These are phyloP conservation scores for Ascoidea rubescens DNA, from an alignment of 805 yeast species.

Conservation along the genomic window DNA sequence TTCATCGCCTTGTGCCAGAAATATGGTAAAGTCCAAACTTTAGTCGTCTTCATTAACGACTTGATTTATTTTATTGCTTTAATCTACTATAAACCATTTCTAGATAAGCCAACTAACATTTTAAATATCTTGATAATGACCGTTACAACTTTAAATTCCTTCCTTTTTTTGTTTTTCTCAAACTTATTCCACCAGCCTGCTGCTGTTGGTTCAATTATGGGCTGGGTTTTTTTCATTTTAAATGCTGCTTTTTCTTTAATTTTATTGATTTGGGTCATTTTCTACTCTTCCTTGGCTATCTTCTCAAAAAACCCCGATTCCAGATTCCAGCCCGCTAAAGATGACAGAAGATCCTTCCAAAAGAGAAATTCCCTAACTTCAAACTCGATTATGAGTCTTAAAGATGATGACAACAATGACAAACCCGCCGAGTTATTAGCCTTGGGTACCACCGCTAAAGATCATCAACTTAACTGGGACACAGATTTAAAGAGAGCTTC, in stretches of 20 bases:
- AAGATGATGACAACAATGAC: constrained; percentile 19
- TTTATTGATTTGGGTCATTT: constrained; percentile 55
- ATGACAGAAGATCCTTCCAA: constrained; percentile 88
- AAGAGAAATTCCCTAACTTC: constrained; percentile 14
- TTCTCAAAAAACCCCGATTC: constrained; percentile 81
- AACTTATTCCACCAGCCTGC: constrained; percentile 72
- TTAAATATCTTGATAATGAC: constrained; percentile 60
- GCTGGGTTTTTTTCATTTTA: constrained; percentile 75
- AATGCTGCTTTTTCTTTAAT: constrained; percentile 82
- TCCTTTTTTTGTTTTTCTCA: constrained; percentile 76
- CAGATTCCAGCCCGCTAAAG: constrained; percentile 76
- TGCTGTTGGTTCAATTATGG: constrained; percentile 75
- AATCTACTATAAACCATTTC: constrained; percentile 56
- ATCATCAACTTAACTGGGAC: constrained; percentile 18
- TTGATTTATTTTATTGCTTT: constrained; percentile 51
- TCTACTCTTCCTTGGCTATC: constrained; percentile 46
- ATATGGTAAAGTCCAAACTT: constrained; percentile 70
- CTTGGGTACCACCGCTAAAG: too few species aligned
- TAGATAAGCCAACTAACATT: constrained; percentile 73
- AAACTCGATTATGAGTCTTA: constrained; percentile 6
- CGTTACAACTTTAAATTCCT: constrained; percentile 66
- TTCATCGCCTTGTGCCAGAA: constrained; percentile 70
- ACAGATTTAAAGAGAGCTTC: constrained; percentile 18
- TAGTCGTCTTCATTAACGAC: constrained; percentile 67
- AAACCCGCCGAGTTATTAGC: too few species aligned